Evolutionary conservation across 2,329 filamentous ascomycete genomes (phyloP), one percentile per base, ranked within the genome.

Genomic region (Aureobasidium sp.): DNA sequence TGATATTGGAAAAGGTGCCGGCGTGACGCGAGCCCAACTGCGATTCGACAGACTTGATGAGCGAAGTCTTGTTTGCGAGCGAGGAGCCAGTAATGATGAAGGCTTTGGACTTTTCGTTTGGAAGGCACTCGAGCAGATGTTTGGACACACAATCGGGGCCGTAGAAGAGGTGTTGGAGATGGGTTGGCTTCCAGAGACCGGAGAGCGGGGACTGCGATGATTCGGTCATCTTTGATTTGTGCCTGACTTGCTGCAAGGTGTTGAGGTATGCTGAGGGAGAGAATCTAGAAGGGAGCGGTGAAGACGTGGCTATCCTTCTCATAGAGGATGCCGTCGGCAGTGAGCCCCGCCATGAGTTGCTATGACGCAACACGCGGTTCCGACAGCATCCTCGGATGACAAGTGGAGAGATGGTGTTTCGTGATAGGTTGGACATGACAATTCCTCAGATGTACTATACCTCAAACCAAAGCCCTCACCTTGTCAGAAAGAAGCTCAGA

Each of bases 21-120:
- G 80, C 81, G 67, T 82, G 80, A 36, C 71, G 66, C 15, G 72
- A 65, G 5, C 76, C 77, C 0, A 84, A 73, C 0, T 81, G 70
- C 12, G 74, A 65, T 70, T 84, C 81, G 17, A 84, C 75, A 53
- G 80, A 72, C 61, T 77, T 75, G 64, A 84, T 76, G 8, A 84
- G 73, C 0, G 76, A 72, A 0, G 82, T 84, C 66, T 83, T 84
- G 45, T 70, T 80, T 7, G 80, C 79, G 7, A 84, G 75, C 0
- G 81, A 83, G 45, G 71, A 74, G 27, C 81, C 81, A 0, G 82
- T 84, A 48, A 84, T 78, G 67, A 84, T 81, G 71, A 84, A 84
- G 1, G 81, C 82, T 71, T 82, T 82, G 57, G 80, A 82, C 3
- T 67, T 69, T 3, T 71, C 67, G 12, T 63, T 73, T 0, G 76